These are phyloP conservation scores for Xylariaceae sp. DNA, from an alignment of 2,329 filamentous ascomycete species.

Conservation along the genomic window DNA sequence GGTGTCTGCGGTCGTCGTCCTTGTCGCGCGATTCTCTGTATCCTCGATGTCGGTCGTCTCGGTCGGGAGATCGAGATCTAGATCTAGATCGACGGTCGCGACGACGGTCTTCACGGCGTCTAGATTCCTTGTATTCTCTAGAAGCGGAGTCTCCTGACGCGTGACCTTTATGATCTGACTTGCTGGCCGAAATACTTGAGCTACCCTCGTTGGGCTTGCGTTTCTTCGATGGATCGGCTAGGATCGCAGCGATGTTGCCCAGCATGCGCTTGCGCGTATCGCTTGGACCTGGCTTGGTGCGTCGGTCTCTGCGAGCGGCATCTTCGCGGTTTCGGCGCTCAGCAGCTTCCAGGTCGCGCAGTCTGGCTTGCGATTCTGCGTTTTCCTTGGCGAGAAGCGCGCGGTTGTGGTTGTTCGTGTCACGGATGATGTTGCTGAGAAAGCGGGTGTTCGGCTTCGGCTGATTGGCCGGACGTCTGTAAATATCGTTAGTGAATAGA, in stretches of 20 bases:
- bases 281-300: constrained; percentile 40
- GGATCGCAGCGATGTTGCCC: constrained; percentile 55
- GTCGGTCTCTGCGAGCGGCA: constrained; percentile 31
- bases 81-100: neutral
- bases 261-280: constrained; percentile 55
- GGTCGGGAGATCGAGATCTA: constrained; percentile 11
- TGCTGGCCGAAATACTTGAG: constrained; percentile 11
- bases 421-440: constrained; percentile 78
- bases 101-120: constrained; percentile 10
- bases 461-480: constrained; percentile 54
- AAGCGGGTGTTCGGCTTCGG: constrained; percentile 92
- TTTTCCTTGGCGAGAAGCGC: constrained; percentile 79
- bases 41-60: constrained; percentile 12
- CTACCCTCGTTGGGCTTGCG: constrained; percentile 29
- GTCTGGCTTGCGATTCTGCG: constrained; percentile 67
- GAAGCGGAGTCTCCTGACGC: constrained; percentile 18
- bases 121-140: constrained; percentile 11
- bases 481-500: constrained; percentile 5
- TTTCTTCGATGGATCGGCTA: constrained; percentile 42
- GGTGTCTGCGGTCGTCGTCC: constrained; percentile 4
- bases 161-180: constrained; percentile 4
- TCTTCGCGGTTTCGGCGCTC: constrained; percentile 39
- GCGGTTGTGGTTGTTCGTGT: constrained; percentile 84
- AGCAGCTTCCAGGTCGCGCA: constrained; percentile 54
- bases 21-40: constrained; percentile 9